Evolutionary conservation across 2,329 filamentous ascomycete species (phyloP).

Genomic region (Ascochyta pisi): DNA sequence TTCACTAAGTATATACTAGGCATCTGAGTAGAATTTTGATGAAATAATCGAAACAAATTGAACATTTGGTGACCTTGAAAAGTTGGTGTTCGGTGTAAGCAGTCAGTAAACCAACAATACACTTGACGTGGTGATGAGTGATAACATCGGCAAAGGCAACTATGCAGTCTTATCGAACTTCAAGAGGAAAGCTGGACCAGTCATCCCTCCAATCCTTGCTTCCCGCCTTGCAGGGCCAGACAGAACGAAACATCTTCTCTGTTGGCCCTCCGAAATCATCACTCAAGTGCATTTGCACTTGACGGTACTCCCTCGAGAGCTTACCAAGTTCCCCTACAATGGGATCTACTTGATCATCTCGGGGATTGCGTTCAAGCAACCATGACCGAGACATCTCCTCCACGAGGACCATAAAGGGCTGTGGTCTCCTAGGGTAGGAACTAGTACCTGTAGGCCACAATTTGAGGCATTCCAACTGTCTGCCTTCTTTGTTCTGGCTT

Average conservation of each 20-base stretch:
- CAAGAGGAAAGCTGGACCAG: conserved; percentile 31
- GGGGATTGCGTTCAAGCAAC: no score
- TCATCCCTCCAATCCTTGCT: conserved; percentile 24
- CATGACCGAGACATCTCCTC: no score
- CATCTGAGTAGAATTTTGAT: no score
- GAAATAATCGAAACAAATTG: no score
- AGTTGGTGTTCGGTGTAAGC: no score
- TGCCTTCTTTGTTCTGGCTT: conserved; percentile 20
- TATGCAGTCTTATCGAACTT: no score
- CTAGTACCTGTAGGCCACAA: conserved; percentile 21
- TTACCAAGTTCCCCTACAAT: conserved; percentile 23
- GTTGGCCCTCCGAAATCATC: background rate
- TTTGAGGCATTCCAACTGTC: conserved; percentile 26
- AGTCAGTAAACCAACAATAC: no score
- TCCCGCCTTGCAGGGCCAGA: conserved; percentile 24
- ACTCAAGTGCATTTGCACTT: background rate
- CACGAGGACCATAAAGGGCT: background rate
- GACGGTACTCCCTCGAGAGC: conserved; percentile 14
- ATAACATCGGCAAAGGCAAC: no score
- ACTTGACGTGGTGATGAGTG: no score
- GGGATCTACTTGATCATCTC: background rate
- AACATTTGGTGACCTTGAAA: no score
- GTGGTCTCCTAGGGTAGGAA: conserved; percentile 1
- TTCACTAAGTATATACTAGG: no score
- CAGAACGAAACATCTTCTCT: conserved; percentile 15